Percentiles rank a stretch among this genome's conserved stretches.
These are phyloP conservation scores for Leishmania braziliensis DNA, from an alignment of 208 protist species.

Conservation along the genomic window DNA sequence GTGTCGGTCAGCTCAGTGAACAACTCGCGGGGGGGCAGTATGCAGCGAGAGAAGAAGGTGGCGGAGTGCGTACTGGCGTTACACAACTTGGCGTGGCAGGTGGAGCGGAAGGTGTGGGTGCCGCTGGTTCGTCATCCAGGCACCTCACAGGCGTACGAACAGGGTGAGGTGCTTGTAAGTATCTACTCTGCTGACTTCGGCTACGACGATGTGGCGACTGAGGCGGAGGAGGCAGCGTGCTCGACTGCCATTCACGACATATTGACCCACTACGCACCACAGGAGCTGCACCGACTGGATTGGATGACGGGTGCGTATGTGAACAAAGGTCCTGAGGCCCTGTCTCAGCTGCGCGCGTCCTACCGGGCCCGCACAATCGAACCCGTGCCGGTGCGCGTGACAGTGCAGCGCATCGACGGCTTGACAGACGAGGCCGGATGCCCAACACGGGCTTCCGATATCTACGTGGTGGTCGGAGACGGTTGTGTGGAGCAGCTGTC, in stretches of 20 bases:
- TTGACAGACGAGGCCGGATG: conserved; percentile 48
- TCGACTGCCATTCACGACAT: conserved; percentile 54
- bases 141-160: conserved; percentile 72
- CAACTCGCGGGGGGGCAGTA: neutral
- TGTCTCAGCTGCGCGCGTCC: conserved; percentile 21
- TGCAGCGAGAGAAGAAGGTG: conserved; percentile 46
- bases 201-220: conserved; percentile 39
- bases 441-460: conserved; percentile 42
- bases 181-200: conserved; percentile 78
- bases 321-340: conserved; percentile 16
- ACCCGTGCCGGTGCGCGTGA: conserved; percentile 52
- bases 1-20: conserved; percentile 32
- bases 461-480: conserved; percentile 51
- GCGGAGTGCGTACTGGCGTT: conserved; percentile 76
- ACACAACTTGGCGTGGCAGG: conserved; percentile 53
- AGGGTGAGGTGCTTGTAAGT: conserved; percentile 62
- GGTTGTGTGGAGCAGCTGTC: conserved; percentile 34
- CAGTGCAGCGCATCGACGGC: conserved; percentile 49
- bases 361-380: conserved; percentile 17
- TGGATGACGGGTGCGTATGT: conserved; percentile 48
- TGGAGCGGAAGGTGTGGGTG: conserved; percentile 66
- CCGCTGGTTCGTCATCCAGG: conserved; percentile 71
- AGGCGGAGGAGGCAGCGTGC: conserved; percentile 60
- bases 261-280: conserved; percentile 55
- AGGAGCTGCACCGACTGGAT: conserved; percentile 81